Evolutionary conservation across 2,329 filamentous ascomycete species (phyloP).

Genomic region (Metarhizium sp.): DNA sequence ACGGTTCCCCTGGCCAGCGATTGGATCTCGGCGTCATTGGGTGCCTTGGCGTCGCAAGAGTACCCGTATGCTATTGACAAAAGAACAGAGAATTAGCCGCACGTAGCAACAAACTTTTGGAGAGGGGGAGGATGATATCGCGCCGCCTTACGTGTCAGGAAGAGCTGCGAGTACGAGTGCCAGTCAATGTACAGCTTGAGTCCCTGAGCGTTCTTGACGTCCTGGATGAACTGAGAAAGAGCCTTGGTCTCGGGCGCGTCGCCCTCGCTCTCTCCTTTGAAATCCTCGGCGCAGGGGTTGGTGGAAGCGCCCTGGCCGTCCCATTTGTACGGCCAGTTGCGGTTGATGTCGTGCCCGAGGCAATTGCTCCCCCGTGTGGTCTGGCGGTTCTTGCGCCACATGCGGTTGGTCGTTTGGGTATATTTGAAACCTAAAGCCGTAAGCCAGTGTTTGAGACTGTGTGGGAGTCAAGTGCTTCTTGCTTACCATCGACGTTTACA

Average conservation of each 20-base stretch:
- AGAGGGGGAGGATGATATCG: neutral
- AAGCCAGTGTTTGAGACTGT: too few species aligned
- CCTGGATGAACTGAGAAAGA: slow-evolving; percentile 28
- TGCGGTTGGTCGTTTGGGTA: slow-evolving; percentile 43
- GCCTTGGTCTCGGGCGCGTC: slow-evolving; percentile 43
- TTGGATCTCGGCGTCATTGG: slow-evolving; percentile 38
- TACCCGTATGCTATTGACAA: slow-evolving; percentile 46
- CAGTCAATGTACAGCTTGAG: slow-evolving; percentile 56
- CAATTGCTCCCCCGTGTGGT: slow-evolving; percentile 29
- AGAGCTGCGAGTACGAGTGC: slow-evolving; percentile 53
- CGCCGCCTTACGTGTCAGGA: slow-evolving; percentile 49
- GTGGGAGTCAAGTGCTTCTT: too few species aligned
- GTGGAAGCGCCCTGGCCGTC: slow-evolving; percentile 36
- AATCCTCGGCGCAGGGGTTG: slow-evolving; percentile 41
- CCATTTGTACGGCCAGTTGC: slow-evolving; percentile 52
- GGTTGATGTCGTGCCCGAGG: slow-evolving; percentile 47
- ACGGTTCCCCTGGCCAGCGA: slow-evolving; percentile 37
- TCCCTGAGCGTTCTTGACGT: slow-evolving; percentile 29
- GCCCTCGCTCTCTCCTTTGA: slow-evolving; percentile 30
- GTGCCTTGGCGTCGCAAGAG: slow-evolving; percentile 37
- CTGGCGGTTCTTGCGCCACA: slow-evolving; percentile 55
- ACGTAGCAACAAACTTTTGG: neutral
- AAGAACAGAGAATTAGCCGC: slow-evolving; percentile 24
- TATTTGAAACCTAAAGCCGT: slow-evolving; percentile 44
- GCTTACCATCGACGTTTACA: slow-evolving; percentile 49